These are phyloP conservation scores for Asterionellopsis glacialis DNA, from an alignment of 108 stramenopile genomes.

Conservation along the genomic window DNA sequence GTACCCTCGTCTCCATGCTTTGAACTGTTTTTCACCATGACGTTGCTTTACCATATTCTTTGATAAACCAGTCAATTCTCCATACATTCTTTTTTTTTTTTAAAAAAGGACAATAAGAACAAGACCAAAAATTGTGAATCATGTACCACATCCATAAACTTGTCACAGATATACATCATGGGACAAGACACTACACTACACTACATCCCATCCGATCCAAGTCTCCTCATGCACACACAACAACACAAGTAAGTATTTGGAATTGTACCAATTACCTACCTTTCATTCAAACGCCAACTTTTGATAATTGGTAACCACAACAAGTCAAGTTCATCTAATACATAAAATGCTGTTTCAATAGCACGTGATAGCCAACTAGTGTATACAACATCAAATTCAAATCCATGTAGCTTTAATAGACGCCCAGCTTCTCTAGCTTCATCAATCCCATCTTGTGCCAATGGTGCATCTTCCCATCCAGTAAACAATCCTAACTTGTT, in stretches of 20 bases:
- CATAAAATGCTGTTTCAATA: conserved; percentile 62
- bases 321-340: conserved; percentile 87
- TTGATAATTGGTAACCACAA: conserved; percentile 93
- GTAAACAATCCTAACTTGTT: conserved; percentile 92
- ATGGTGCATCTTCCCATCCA: conserved; percentile 88
- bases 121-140: too few species aligned
- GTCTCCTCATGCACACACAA: too few species aligned
- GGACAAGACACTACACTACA: background rate
- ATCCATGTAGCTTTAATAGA: conserved; percentile 74
- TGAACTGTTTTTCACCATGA: conserved; percentile 86
- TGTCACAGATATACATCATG: background rate
- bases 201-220: background rate
- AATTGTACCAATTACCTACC: conserved; percentile 27
- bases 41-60: conserved; percentile 86
- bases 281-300: conserved; percentile 48
- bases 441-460: conserved; percentile 83
- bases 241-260: too few species aligned
- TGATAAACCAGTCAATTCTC: conserved; percentile 71
- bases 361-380: conserved; percentile 93
- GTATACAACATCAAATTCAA: conserved; percentile 96
- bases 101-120: too few species aligned
- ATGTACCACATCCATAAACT: background rate
- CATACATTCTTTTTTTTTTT: conserved; percentile 37
- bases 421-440: conserved; percentile 84
- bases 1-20: conserved; percentile 83